Conservation (phyloP, 1,284 basidiomycete species). For the Psilocybe mexicana region DNA sequence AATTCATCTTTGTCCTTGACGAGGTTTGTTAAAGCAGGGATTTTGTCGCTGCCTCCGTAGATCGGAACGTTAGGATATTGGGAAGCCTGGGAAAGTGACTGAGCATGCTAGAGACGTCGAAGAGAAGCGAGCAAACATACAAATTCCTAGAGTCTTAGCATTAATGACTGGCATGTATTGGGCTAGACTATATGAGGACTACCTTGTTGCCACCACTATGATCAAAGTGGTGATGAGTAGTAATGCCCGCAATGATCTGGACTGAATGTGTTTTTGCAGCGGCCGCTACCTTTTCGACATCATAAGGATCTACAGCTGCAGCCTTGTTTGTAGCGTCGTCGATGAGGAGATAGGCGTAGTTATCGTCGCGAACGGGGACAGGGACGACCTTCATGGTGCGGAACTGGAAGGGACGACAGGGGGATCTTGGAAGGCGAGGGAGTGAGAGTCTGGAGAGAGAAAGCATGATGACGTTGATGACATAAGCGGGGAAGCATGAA, state of each 20-base stretch:
- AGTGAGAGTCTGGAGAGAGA: slow-evolving; percentile 9
- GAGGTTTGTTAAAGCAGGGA: slow-evolving; percentile 68
- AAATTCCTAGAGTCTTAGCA: slow-evolving; percentile 44
- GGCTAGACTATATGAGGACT: slow-evolving; percentile 7
- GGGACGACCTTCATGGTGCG: slow-evolving; percentile 70
- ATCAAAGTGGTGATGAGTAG: slow-evolving; percentile 89
- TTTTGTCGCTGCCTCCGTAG: slow-evolving; percentile 81
- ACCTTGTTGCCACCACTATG: slow-evolving; percentile 81
- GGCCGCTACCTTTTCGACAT: slow-evolving; percentile 72
- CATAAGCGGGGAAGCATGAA: slow-evolving; percentile 1
- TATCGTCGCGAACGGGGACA: slow-evolving; percentile 78
- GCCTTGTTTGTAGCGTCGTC: slow-evolving; percentile 72
- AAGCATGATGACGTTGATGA: slow-evolving; percentile 1
- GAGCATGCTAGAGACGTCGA: slow-evolving; percentile 9
- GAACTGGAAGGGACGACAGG: slow-evolving; percentile 16
- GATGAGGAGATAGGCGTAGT: slow-evolving; percentile 87
- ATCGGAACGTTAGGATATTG: slow-evolving; percentile 72
- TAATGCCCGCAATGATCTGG: slow-evolving; percentile 74
- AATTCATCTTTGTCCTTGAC: slow-evolving; percentile 83
- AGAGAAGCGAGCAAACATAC: slow-evolving; percentile 39
- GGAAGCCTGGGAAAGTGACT: slow-evolving; percentile 44
- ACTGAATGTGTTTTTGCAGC: slow-evolving; percentile 71
- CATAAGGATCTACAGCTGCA: slow-evolving; percentile 82
- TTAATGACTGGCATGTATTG: neutral
- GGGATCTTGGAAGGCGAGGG: slow-evolving; percentile 9